Conservation (phyloP, 805 yeast genomes). For the Wickerhamiella hasegawae region DNA sequence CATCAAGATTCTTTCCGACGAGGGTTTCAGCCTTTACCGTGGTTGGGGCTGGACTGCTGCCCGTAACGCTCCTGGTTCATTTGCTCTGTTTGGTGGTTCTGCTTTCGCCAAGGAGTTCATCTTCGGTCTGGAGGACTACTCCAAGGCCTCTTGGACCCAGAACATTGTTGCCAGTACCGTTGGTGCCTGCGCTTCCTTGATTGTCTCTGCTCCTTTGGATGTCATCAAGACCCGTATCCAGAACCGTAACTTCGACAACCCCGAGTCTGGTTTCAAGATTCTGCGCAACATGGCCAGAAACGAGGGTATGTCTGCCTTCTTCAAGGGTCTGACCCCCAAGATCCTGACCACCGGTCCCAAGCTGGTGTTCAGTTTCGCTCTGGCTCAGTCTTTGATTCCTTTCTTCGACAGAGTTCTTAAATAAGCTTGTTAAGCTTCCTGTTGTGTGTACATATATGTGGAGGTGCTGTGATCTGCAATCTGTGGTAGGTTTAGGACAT, state of each 20-base stretch:
- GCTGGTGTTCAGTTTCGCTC: conserved; percentile 92
- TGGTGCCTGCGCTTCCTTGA: conserved; percentile 93
- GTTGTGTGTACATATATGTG: no score
- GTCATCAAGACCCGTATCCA: conserved; percentile 97
- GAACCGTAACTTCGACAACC: conserved; percentile 88
- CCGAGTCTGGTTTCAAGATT: conserved; percentile 84
- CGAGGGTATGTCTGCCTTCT: conserved; percentile 81
- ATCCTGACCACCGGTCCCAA: conserved; percentile 96
- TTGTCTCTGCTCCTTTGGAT: conserved; percentile 94
- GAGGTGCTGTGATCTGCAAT: no score
- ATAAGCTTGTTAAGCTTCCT: background rate
- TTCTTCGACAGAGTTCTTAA: conserved; percentile 66
- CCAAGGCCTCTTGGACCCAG: conserved; percentile 86
- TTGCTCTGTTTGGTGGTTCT: conserved; percentile 94
- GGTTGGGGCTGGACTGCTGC: conserved; percentile 99
- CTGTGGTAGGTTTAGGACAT: no score
- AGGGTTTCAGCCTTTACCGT: conserved; percentile 83
- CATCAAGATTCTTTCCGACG: conserved; percentile 68
- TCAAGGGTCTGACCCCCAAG: conserved; percentile 94
- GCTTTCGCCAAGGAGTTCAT: conserved; percentile 97
- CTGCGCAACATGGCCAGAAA: conserved; percentile 82
- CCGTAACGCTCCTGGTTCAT: conserved; percentile 97
- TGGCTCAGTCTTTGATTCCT: conserved; percentile 94
- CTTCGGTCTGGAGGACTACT: conserved; percentile 70
- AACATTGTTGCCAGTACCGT: conserved; percentile 87